Evolutionary conservation across 768 basidiomycete species (phyloP).

Genomic region (Asterophora parasitica): DNA sequence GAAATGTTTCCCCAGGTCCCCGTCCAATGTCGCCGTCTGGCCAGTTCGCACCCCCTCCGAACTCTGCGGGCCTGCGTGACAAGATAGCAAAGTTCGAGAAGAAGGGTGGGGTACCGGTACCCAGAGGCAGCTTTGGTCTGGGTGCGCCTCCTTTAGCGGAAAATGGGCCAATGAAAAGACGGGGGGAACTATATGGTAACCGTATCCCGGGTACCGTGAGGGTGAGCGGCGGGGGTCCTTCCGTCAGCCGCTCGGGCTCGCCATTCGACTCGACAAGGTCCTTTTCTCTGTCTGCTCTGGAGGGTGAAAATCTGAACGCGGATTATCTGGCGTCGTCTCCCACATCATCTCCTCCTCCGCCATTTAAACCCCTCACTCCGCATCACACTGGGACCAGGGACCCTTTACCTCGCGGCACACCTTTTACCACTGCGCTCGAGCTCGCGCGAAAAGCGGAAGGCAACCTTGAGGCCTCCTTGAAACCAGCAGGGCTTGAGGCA

Average conservation of each 20-base stretch:
- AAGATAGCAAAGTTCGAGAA: constrained; percentile 80
- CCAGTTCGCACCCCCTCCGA: constrained; percentile 21
- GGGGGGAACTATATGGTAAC: constrained; percentile 73
- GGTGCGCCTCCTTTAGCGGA: constrained; percentile 55
- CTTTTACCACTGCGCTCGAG: constrained; percentile 37
- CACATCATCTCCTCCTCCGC: constrained; percentile 25
- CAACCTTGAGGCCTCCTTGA: constrained; percentile 16
- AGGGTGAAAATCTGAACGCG: constrained; percentile 11
- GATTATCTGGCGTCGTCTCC: constrained; percentile 25
- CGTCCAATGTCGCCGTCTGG: constrained; percentile 24
- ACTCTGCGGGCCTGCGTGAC: constrained; percentile 39
- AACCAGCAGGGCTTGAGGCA: constrained; percentile 15
- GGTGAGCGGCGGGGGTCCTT: constrained; percentile 24
- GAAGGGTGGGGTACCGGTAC: constrained; percentile 71
- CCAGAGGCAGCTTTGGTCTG: constrained; percentile 69
- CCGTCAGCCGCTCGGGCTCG: constrained; percentile 23
- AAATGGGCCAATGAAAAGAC: constrained; percentile 42
- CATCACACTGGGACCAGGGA: constrained; percentile 15
- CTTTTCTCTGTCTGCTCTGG: constrained; percentile 25
- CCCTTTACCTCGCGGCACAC: constrained; percentile 24
- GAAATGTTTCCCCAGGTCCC: constrained; percentile 28
- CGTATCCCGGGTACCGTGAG: constrained; percentile 47
- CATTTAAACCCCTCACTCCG: constrained; percentile 11
- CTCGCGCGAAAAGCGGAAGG: constrained; percentile 35
- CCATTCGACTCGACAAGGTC: constrained; percentile 21